phyloP scores from a whole-genome alignment of 2,329 filamentous ascomycete genomes.

The Spiromastix sp. region DNA sequence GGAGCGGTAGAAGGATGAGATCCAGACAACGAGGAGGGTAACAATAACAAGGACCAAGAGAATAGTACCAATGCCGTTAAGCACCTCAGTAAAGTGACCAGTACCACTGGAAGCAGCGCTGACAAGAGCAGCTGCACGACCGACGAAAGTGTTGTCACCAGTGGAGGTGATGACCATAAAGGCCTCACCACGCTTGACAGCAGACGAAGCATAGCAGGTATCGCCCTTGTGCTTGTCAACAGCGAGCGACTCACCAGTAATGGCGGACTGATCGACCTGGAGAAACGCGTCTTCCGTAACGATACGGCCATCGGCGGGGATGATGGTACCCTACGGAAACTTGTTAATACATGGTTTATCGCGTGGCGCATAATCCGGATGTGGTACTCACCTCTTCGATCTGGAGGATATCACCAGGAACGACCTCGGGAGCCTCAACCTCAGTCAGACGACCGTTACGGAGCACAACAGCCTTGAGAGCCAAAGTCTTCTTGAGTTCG shows the following conservation, averaged over 20 bases:
- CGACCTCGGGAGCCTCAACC: conserved; percentile 71
- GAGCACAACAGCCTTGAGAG: conserved; percentile 76
- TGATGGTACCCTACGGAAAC: conserved; percentile 58
- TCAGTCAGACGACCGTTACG: conserved; percentile 70
- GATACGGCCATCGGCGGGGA: conserved; percentile 78
- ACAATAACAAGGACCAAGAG: conserved; percentile 71
- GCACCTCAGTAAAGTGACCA: conserved; percentile 84
- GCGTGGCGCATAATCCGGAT: no score
- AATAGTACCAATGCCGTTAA: conserved; percentile 76
- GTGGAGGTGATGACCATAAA: conserved; percentile 74
- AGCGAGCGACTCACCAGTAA: conserved; percentile 84
- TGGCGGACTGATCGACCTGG: conserved; percentile 84
- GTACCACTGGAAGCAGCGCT: conserved; percentile 61
- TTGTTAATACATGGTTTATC: conserved; percentile 3
- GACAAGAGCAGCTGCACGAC: conserved; percentile 77
- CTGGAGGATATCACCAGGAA: conserved; percentile 82
- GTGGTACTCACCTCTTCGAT: conserved; percentile 57
- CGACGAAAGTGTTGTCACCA: conserved; percentile 84
- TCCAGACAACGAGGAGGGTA: conserved; percentile 73
- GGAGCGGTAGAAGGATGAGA: conserved; percentile 79
- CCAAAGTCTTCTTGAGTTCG: conserved; percentile 81
- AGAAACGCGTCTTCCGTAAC: conserved; percentile 75
- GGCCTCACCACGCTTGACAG: conserved; percentile 82
- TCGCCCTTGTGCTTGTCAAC: conserved; percentile 81
- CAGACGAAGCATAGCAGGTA: conserved; percentile 73